Conservation (phyloP, 2,329 filamentous ascomycete genomes). For the Xylariaceae sp. region DNA sequence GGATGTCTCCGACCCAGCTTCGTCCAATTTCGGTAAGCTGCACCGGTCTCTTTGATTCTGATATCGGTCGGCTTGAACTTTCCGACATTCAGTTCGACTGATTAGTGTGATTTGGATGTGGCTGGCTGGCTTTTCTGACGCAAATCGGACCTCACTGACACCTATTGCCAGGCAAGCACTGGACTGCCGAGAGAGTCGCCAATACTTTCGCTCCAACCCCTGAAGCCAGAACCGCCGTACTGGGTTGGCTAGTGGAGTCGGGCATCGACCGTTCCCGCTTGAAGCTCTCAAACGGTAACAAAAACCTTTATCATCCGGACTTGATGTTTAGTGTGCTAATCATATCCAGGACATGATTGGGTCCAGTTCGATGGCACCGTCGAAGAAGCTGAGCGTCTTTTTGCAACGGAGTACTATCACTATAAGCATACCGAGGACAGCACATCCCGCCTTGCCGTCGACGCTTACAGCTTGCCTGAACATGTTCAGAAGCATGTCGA, state of each 20-base stretch:
- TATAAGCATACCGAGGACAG: slow-evolving; percentile 24
- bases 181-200: slow-evolving; percentile 39
- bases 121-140: too few relatives aligned
- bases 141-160: neutral
- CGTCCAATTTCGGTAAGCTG: slow-evolving; percentile 39
- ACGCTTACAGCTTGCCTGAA: slow-evolving; percentile 38
- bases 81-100: too few relatives aligned
- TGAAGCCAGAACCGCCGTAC: slow-evolving; percentile 47
- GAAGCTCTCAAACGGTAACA: slow-evolving; percentile 41
- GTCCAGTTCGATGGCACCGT: slow-evolving; percentile 52
- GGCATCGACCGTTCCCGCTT: slow-evolving; percentile 48
- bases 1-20: slow-evolving; percentile 42
- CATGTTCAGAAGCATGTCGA: slow-evolving; percentile 37
- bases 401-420: slow-evolving; percentile 49
- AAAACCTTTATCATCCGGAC: neutral
- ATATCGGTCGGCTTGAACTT: too few relatives aligned
- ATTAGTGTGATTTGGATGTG: too few relatives aligned
- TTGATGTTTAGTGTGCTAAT: neutral
- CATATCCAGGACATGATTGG: slow-evolving; percentile 40
- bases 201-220: slow-evolving; percentile 40
- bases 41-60: neutral
- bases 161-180: slow-evolving; percentile 32
- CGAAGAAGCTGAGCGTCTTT: slow-evolving; percentile 48
- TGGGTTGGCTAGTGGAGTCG: slow-evolving; percentile 48
- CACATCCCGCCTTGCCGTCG: slow-evolving; percentile 37